Evolutionary conservation across 148 eudicot genomes (phyloP), one percentile per base, ranked within the genome.

Genomic region (Silene conica): DNA sequence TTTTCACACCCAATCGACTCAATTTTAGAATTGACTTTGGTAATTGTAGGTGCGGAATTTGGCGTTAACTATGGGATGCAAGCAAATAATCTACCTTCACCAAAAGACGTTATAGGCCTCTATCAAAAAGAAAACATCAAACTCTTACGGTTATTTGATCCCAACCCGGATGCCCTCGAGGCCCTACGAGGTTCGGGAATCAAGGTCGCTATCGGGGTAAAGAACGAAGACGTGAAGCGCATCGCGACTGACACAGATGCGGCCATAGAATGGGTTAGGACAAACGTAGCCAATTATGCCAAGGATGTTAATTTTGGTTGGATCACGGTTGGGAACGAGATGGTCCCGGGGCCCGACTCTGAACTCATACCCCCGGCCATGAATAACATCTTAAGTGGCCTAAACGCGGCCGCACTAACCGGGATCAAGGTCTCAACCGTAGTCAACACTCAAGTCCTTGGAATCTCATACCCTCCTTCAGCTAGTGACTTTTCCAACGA

Each of bases 71-170:
- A 59, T 19, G 83, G 83, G 13, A 62, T 69, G 66, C 6, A 6
- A 62, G 83, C 54, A 63, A 56, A 74, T 43, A 68, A 81, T 70
- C 75, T 81, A 15, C 80, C 83, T 8, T 2, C 71, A 41, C 80
- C 83, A 57, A 8, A 6, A 1, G 20, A 54, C 10, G 80, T 77
- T 14, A 43, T 77, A 52, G 16, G 13, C 41, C 70, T 74, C 0
- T 77, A 70, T 5, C 28, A 25, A 48, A 18, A 18, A 19, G 13
- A 74, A 46, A 58, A 63, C 2, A 70, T 81, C 58, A 46, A 26
- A 12, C 60, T 61, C 20, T 0, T 81, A 22, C 62, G 80, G 34
- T 0, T 81, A 11, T 70, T 66, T 6, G 78, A 73, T 3, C 80
- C 83, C 0, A n/a, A 68, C 5, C 26, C 38, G 25, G 67, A 43